Conservation (phyloP, 345 rosid species). For the Clausena lansium region DNA sequence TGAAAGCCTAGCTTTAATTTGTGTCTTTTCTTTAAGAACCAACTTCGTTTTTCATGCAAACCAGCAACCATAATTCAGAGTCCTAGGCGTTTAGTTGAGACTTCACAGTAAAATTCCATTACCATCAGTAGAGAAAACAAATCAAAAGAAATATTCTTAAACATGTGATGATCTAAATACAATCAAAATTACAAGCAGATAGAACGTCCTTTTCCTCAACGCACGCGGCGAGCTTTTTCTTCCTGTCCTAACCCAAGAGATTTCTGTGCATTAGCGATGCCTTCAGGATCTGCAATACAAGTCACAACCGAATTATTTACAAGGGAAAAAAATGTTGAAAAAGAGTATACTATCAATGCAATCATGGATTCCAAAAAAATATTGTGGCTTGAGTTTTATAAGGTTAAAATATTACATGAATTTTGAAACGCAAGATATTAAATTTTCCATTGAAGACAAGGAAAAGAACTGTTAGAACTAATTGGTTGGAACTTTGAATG, state of each 20-base stretch:
- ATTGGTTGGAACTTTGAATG: background rate
- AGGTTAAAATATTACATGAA: background rate
- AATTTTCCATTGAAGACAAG: background rate
- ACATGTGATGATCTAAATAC: background rate
- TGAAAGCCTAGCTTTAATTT: background rate
- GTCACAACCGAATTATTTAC: background rate
- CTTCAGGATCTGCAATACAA: conserved; percentile 74
- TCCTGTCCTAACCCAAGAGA: conserved; percentile 95
- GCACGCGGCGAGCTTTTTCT: conserved; percentile 77
- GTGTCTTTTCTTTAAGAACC: background rate
- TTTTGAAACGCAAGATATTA: background rate
- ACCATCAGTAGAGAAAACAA: too few species aligned
- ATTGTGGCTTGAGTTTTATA: background rate
- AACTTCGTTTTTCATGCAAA: background rate
- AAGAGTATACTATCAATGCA: background rate
- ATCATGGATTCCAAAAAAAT: background rate
- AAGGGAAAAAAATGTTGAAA: background rate
- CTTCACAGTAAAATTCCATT: background rate
- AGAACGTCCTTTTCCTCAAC: conserved; percentile 29
- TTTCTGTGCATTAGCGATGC: conserved; percentile 89
- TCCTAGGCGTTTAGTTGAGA: background rate
- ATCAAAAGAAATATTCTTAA: background rate
- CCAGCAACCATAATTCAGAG: too few species aligned
- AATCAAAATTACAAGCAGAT: background rate
- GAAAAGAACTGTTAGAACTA: background rate